Base-by-base conservation (phyloP, 2,329 filamentous ascomycete species). In the Pseudogymnoascus sp. region DNA sequence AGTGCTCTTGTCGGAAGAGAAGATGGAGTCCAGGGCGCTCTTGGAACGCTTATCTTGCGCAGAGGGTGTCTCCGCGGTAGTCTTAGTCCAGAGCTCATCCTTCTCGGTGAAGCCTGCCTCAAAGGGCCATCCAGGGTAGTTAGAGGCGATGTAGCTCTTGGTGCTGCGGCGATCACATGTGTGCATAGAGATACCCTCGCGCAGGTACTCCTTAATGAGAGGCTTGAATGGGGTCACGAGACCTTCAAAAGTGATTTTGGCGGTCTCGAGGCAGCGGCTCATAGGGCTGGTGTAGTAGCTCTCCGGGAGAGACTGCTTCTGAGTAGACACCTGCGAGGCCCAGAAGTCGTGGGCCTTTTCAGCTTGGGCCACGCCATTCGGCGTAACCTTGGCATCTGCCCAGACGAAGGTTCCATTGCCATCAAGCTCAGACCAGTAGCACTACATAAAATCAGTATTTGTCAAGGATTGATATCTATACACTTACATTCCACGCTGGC, bases 101-200 rank as follows among this genome's bases (percentile, higher is more conserved):
- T 79, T 48, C 69, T 89, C 86, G 0, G 77, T 70, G 67, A 90
- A 89, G 0, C 82, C 83, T 1, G 74, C 70, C 72, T 89, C 87
- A 58, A 89, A 82, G 4, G 67, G 67, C 68, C 80, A 86, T 1
- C 60, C 55, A 0, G 84, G 84, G 58, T 84, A 83, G 3, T 78
- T 74, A 2, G 73, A 64, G 13, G 74, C 72, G 64, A 89, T 85
- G 63, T 79, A 78, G 0, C 79, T 77, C 68, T 78, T 81, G 67
- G 74, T 80, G 21, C 80, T 81, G 8, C 87, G 78, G 31, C 82
- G 79, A 72, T 90, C 85, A 70, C 87, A 90, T 0, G 86, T 88
- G 69, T 89, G 87, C 42, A 85, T 82, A 61, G 81, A 84, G 61
- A 89, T 82, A 1, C 82, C 81, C 72, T 90, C 87, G 31, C 87